Evolutionary conservation across 305 asterid genomes (phyloP).

Genomic region (Stenogyne calaminthoides): DNA sequence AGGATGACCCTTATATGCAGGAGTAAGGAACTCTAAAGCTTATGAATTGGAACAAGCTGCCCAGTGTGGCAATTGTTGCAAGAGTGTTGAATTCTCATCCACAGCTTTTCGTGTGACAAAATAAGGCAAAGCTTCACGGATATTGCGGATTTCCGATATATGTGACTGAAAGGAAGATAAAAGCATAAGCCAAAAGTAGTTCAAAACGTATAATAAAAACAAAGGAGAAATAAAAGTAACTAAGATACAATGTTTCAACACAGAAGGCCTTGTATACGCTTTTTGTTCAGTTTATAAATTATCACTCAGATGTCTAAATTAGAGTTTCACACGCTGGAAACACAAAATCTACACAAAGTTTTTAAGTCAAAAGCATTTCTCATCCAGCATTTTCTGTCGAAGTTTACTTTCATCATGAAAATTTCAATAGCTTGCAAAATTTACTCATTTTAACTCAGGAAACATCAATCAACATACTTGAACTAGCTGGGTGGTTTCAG

Average conservation of each 20-base stretch:
- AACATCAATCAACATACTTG: conserved; percentile 58
- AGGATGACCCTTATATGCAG: conserved; percentile 95
- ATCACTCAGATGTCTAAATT: background rate
- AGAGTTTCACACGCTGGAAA: conserved; percentile 4
- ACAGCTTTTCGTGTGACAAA: conserved; percentile 93
- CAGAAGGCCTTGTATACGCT: conserved; percentile 13
- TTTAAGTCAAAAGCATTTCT: background rate
- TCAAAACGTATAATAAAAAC: conserved; percentile 6
- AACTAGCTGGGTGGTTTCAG: conserved; percentile 83
- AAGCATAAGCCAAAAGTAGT: conserved; percentile 23
- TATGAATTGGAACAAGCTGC: conserved; percentile 97
- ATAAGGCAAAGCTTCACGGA: conserved; percentile 96
- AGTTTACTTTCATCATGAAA: conserved; percentile 5
- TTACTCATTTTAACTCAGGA: conserved; percentile 22
- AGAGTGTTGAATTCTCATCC: conserved; percentile 87
- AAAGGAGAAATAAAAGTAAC: conserved; percentile 13
- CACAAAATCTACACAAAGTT: conserved; percentile 11
- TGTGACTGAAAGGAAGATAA: conserved; percentile 55
- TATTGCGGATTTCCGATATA: conserved; percentile 81
- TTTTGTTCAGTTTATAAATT: background rate
- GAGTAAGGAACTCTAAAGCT: conserved; percentile 95
- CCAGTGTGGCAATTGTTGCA: conserved; percentile 99
- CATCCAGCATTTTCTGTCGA: conserved; percentile 20
- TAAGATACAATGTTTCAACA: conserved; percentile 16
- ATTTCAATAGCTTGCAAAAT: conserved; percentile 18